Evolutionary conservation across 352 stramenopile genomes (phyloP), one percentile per base, ranked within the genome.

Genomic region (Phytopythium kandeliae): DNA sequence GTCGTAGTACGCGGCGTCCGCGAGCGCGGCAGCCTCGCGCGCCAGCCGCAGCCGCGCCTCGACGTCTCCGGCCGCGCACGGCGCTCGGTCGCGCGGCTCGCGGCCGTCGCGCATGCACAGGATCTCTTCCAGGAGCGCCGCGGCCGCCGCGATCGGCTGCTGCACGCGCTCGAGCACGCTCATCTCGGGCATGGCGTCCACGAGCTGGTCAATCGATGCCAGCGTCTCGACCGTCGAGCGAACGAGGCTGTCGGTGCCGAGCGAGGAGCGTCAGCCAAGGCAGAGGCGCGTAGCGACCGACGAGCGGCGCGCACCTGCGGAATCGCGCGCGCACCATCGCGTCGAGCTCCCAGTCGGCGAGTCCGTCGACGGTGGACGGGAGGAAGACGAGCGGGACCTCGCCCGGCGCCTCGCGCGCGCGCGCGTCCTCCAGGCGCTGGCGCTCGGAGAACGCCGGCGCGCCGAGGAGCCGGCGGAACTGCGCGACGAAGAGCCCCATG

Each of bases 301-400:
- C n/a, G n/a, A n/a, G n/a, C 22, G 26, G 0, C 22, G 57, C 68
- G 47, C 51, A 81, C 71, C 62, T 57, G 41, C 67, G 54, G 21
- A 87, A 80, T 3, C 77, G 75, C 30, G 55, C 35, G 12, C 56
- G 63, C 28, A 78, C 68, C 17, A 89, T 47, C 0, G 74, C 45
- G 42, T 91, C 82, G 41, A 93, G 43, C 33, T 93, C 82, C 82
- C 82, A 93, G 38, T 89, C 69, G 0, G 78, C 63, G 41, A 93
- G 65, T 0, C 79, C 82, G 30, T 83, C 61, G 1, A 46, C 38
- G 8, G 61, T 41, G 7, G 82, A 84, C 4, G 82, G 56, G 10
- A 91, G 53, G 37, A 89, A 89, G 24, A 53, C 26, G 25, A 82
- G 30, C 36, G 34, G 41, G 2, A 48, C 24, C 13, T 48, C 17